These are phyloP conservation scores for Helianthus tuberosus DNA, from an alignment of 129 eudicot species.

Conservation along the genomic window DNA sequence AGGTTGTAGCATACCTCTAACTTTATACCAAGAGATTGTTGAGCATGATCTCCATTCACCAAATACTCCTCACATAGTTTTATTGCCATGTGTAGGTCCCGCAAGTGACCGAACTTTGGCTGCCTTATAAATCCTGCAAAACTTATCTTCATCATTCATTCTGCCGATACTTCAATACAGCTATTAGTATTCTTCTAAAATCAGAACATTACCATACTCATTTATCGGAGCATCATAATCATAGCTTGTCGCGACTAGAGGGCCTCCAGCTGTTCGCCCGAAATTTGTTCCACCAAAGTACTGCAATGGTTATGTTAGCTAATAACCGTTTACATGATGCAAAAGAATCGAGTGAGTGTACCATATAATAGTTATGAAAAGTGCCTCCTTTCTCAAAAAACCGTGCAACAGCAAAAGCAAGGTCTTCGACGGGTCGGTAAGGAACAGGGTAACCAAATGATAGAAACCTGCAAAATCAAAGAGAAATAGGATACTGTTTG, in stretches of 20 bases:
- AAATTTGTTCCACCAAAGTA: slow-evolving; percentile 92
- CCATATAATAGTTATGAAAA: slow-evolving; percentile 88
- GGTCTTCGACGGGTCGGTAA: slow-evolving; percentile 77
- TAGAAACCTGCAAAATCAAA: slow-evolving; percentile 60
- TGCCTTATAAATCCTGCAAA: slow-evolving; percentile 64
- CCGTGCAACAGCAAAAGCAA: slow-evolving; percentile 81
- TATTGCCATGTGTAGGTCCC: slow-evolving; percentile 71
- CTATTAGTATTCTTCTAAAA: neutral
- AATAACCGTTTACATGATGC: slow-evolving; percentile 6
- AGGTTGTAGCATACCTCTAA: slow-evolving; percentile 57
- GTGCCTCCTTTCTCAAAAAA: slow-evolving; percentile 77
- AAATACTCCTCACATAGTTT: slow-evolving; percentile 76
- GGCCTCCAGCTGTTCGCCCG: slow-evolving; percentile 90
- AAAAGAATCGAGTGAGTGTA: slow-evolving; percentile 18
- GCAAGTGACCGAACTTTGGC: slow-evolving; percentile 87
- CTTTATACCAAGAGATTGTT: slow-evolving; percentile 61
- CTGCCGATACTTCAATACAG: neutral
- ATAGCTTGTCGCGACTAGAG: slow-evolving; percentile 81
- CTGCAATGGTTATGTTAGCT: slow-evolving; percentile 29
- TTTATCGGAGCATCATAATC: slow-evolving; percentile 88
- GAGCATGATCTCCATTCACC: slow-evolving; percentile 53
- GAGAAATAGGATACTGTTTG: neutral
- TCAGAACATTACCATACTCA: slow-evolving; percentile 65
- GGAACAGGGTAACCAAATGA: slow-evolving; percentile 84
- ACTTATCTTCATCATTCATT: neutral